Evolutionary conservation across 2,329 filamentous ascomycete species (phyloP), one percentile per base, ranked within the genome.

Genomic region (Fusarium sp.): DNA sequence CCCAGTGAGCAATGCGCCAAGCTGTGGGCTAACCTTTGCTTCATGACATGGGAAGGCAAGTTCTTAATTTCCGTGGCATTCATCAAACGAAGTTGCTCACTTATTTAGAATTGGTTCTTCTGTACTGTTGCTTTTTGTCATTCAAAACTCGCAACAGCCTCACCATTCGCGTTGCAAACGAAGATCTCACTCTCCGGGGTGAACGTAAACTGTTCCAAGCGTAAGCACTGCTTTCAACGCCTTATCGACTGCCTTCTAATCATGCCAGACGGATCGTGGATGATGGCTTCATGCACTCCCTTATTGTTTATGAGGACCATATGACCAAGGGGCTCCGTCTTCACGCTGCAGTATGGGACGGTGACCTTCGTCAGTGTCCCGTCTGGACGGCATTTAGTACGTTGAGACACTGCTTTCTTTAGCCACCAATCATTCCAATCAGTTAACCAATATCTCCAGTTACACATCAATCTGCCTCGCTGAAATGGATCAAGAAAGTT

Each of bases 301-400:
- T 90, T 6, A 82, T 84, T 15, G 84, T 90, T 2, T 87, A 84
- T 57, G 77, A 85, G 62, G 88, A 91, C 68, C 51, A 67, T 2
- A 76, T 81, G 24, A 86, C 84, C 2, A 77, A 79, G 11, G 84
- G 83, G 3, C 59, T 86, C 4, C 84, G 88, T 14, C 83, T 91
- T 1, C 87, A 89, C 47, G 85, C 87, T 14, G 81, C 85, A 2
- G 83, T 88, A 0, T 84, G 82, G 80, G 83, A 85, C n/a, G 88
- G 87, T 3, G 83, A 85, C 52, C 73, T 89, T 50, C 80, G 79
- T 31, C 80, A 80, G 51, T 88, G 86, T 69, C 88, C 88, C 2
- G 82, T 91, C 10, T 91, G 88, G 88, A 90, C 88, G 4, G 88
- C 88, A 4, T 91, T 91, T 70, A 79, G 88, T 89, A 79, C 26